Evolutionary conservation across 1,139 yeast species (phyloP).

Genomic region (Taphrina deformans): DNA sequence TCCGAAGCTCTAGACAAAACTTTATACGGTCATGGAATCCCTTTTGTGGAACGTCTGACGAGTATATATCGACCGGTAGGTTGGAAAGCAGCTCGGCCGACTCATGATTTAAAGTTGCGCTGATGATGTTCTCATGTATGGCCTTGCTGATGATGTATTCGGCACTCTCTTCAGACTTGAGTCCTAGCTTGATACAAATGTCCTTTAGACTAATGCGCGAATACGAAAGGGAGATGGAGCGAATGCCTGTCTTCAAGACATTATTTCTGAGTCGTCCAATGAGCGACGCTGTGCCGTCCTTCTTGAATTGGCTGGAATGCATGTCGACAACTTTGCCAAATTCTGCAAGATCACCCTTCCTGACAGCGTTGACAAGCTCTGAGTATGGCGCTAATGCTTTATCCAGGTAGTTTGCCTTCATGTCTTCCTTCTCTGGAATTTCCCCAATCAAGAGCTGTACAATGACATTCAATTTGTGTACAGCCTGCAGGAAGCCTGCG

Average conservation of each 20-base stretch:
- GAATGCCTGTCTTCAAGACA: conserved; percentile 95
- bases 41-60: conserved; percentile 80
- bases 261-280: conserved; percentile 91
- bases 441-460: conserved; percentile 96
- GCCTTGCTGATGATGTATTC: conserved; percentile 97
- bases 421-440: conserved; percentile 85
- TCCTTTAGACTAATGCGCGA: conserved; percentile 89
- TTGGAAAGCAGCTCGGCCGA: conserved; percentile 88
- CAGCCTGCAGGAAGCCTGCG: conserved; percentile 82
- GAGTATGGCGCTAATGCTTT: conserved; percentile 74
- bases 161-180: conserved; percentile 92
- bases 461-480: conserved; percentile 82
- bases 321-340: conserved; percentile 73
- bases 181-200: conserved; percentile 80
- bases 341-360: conserved; percentile 81
- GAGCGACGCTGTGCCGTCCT: conserved; percentile 80
- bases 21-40: conserved; percentile 91
- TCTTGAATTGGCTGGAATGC: conserved; percentile 62
- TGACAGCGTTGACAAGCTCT: conserved; percentile 86
- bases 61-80: conserved; percentile 81
- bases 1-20: conserved; percentile 86
- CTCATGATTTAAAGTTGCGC: conserved; percentile 89
- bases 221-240: conserved; percentile 88
- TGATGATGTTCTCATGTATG: conserved; percentile 95
- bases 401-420: conserved; percentile 63